These are phyloP conservation scores for Cercospora citrullina DNA, from an alignment of 2,329 filamentous ascomycete genomes.

Conservation along the genomic window DNA sequence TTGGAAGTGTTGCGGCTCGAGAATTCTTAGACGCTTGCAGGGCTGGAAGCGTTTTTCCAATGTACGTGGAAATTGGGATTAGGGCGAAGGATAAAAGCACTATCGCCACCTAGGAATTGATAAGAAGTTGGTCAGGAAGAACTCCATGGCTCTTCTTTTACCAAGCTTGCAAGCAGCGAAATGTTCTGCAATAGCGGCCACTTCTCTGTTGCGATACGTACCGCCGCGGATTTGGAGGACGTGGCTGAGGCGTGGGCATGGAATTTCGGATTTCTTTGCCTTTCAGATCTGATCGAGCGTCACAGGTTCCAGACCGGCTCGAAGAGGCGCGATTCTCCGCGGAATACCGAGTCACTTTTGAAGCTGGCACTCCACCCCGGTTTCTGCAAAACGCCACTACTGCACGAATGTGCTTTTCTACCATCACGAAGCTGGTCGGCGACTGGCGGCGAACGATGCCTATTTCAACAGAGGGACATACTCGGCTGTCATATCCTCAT, in stretches of 20 bases:
- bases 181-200: too few species aligned
- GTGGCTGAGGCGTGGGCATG: too few species aligned
- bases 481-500: neutral
- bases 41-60: too few species aligned
- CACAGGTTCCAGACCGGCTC: neutral
- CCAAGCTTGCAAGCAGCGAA: neutral
- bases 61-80: too few species aligned
- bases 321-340: neutral
- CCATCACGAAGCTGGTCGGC: neutral
- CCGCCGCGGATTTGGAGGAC: too few species aligned
- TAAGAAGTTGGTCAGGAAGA: too few species aligned
- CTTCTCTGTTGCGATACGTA: too few species aligned
- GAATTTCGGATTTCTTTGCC: neutral
- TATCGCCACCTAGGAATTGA: too few species aligned
- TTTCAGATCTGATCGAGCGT: neutral
- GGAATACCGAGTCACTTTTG: neutral
- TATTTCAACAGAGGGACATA: neutral
- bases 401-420: neutral
- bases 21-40: too few species aligned
- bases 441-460: neutral
- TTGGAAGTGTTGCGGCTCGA: too few species aligned
- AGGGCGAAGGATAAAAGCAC: too few species aligned
- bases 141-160: neutral
- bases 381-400: neutral
- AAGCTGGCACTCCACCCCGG: neutral